Evolutionary conservation across 2,329 filamentous ascomycete species (phyloP).

Genomic region (Fusarium sp.): DNA sequence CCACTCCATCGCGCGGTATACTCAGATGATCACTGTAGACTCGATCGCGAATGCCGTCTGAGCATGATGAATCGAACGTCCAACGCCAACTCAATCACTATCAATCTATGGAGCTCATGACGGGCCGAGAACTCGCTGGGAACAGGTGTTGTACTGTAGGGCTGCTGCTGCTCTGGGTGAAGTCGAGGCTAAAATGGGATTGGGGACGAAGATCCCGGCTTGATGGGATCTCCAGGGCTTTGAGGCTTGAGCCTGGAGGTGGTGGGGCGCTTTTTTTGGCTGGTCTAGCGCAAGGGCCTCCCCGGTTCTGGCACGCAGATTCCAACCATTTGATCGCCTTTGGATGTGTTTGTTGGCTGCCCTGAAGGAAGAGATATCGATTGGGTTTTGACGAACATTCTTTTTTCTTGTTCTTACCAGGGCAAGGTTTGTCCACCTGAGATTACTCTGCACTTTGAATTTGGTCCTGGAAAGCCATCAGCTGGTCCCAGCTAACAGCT

Average conservation of each 20-base stretch:
- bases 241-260: conserved; percentile 6
- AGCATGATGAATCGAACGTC: conserved; percentile 1
- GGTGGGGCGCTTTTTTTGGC: conserved; percentile 5
- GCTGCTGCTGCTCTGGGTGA: conserved; percentile 3
- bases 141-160: not conserved
- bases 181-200: conserved; percentile 14
- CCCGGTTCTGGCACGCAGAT: conserved; percentile 30
- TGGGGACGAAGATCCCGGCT: conserved; percentile 30
- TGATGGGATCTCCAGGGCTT: conserved; percentile 29
- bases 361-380: conserved; percentile 21
- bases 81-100: conserved; percentile 11
- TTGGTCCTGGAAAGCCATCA: not conserved
- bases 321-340: conserved; percentile 27
- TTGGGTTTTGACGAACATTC: conserved; percentile 2
- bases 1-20: conserved; percentile 29
- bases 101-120: conserved; percentile 7
- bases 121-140: conserved; percentile 14
- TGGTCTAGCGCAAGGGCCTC: conserved; percentile 18
- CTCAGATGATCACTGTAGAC: conserved; percentile 33
- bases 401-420: conserved; percentile 3
- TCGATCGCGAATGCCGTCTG: conserved; percentile 28
- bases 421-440: conserved; percentile 1
- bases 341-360: conserved; percentile 9
- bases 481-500: conserved; percentile 6
- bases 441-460: not conserved